A percentile compares a stretch with the other conserved stretches of the same genome.
Evolutionary conservation across 73 alveolate genomes (phyloP).

Genomic region (Paramecium caudatum): DNA sequence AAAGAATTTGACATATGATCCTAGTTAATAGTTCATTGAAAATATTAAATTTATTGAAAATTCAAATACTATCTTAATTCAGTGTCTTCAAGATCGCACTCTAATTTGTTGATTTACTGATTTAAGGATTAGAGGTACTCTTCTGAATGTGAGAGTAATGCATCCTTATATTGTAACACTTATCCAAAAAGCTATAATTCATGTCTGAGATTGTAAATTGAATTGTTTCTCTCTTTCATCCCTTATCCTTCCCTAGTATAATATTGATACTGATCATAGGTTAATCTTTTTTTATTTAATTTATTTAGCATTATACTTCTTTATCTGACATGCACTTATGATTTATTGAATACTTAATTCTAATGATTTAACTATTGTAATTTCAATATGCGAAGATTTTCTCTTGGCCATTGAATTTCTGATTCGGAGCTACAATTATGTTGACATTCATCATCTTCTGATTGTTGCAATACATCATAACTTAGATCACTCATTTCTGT

Average conservation of each 20-base stretch:
- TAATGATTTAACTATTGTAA: background rate
- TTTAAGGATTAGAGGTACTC: background rate
- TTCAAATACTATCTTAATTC: background rate
- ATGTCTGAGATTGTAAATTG: background rate
- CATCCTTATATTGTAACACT: background rate
- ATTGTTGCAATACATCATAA: background rate
- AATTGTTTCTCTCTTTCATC: background rate
- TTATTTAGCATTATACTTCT: background rate
- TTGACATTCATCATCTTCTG: constrained; percentile 23
- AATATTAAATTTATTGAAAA: constrained; percentile 27
- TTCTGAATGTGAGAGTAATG: background rate
- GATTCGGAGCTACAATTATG: constrained; percentile 49
- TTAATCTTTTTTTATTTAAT: constrained; percentile 3
- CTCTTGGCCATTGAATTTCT: constrained; percentile 22
- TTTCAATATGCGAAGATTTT: background rate
- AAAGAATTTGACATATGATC: constrained; percentile 10
- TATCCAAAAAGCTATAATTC: background rate
- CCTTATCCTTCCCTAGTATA: constrained; percentile 17
- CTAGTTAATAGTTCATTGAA: background rate
- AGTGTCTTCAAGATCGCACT: background rate
- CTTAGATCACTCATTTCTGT: background rate
- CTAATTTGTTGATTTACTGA: background rate
- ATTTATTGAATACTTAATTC: background rate
- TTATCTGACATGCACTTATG: background rate
- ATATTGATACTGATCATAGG: background rate